These are phyloP conservation scores for Clarireedia homoeocarpa DNA, from an alignment of 2,329 filamentous ascomycete species.

Conservation along the genomic window DNA sequence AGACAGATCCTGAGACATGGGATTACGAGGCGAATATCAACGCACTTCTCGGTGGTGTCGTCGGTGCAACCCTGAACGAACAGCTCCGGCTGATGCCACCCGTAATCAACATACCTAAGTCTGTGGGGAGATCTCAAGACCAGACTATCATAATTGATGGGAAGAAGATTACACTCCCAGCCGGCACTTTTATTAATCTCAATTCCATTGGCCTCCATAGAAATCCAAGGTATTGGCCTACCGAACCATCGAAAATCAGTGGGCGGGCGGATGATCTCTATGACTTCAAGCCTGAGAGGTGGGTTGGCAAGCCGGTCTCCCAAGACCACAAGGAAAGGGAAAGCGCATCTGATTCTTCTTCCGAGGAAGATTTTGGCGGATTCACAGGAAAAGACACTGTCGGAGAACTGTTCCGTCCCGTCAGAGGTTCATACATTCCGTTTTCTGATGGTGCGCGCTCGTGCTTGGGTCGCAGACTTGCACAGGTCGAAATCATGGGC, in stretches of 20 bases:
- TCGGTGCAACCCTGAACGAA: conserved; percentile 72
- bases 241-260: conserved; percentile 45
- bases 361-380: conserved; percentile 6
- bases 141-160: conserved; percentile 43
- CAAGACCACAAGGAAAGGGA: conserved; percentile 35
- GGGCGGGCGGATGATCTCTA: conserved; percentile 39
- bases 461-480: conserved; percentile 32
- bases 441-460: conserved; percentile 33
- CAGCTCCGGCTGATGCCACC: conserved; percentile 66
- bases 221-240: conserved; percentile 50
- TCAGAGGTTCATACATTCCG: conserved; percentile 28
- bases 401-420: conserved; percentile 22
- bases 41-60: conserved; percentile 58
- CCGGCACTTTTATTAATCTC: conserved; percentile 37
- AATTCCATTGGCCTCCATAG: conserved; percentile 38
- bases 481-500: conserved; percentile 30
- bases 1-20: conserved; percentile 54
- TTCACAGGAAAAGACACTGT: conserved; percentile 11
- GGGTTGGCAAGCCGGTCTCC: conserved; percentile 52
- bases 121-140: conserved; percentile 37
- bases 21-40: conserved; percentile 62
- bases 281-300: conserved; percentile 49
- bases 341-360: conserved; percentile 1
- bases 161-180: conserved; percentile 15
- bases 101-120: conserved; percentile 66